These are phyloP conservation scores for Aristolochia californica DNA, from an alignment of 164 flowering plant genomes.

Conservation along the genomic window DNA sequence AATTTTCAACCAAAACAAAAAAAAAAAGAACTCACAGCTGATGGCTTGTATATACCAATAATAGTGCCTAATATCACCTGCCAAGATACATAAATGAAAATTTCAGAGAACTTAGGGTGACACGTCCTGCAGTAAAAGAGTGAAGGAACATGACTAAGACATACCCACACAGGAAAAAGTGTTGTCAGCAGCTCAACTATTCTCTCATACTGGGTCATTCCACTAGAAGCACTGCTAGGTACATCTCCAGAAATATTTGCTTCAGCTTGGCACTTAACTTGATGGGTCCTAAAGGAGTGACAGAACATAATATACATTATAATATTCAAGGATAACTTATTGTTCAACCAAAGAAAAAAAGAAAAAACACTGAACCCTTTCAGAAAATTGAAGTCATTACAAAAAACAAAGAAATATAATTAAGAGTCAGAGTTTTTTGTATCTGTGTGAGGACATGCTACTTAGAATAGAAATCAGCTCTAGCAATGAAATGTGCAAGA, in stretches of 20 bases:
- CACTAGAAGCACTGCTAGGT: slow-evolving; percentile 32
- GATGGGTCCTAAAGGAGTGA: slow-evolving; percentile 27
- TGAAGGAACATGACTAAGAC: slow-evolving; percentile 7
- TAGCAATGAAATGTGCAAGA: too few species aligned
- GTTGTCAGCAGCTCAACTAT: slow-evolving; percentile 89
- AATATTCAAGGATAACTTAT: not conserved
- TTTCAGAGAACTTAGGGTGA: slow-evolving; percentile 1
- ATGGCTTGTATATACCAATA: slow-evolving; percentile 85
- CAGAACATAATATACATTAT: not conserved
- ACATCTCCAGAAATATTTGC: too few species aligned
- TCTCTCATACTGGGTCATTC: slow-evolving; percentile 57
- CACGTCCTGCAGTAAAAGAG: not conserved
- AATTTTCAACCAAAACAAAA: not conserved
- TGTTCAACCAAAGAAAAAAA: too few species aligned
- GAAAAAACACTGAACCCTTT: too few species aligned
- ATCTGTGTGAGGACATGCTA: too few species aligned
- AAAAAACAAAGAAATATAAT: too few species aligned
- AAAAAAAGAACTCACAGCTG: slow-evolving; percentile 38
- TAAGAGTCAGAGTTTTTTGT: too few species aligned
- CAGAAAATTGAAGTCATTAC: too few species aligned
- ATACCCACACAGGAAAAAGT: slow-evolving; percentile 94
- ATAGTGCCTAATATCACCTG: slow-evolving; percentile 90
- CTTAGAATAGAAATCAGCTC: too few species aligned
- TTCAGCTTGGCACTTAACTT: slow-evolving; percentile 67
- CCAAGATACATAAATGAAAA: slow-evolving; percentile 6